Base-by-base conservation (phyloP, 1,284 basidiomycete genomes). In the Afroboletus lepidellus region DNA sequence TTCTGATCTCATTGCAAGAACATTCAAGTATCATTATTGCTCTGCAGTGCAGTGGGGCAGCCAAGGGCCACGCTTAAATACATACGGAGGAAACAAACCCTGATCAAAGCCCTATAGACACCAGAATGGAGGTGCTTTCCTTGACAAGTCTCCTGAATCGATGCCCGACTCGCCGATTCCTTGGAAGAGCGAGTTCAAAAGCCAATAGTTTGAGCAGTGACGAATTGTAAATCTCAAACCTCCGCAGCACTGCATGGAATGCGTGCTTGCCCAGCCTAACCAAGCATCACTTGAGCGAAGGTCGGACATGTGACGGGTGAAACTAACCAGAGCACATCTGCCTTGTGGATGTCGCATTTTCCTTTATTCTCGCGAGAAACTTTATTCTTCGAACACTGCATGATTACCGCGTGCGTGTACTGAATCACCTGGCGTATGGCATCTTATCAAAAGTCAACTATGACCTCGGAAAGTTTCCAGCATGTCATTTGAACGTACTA, bases 191-290 rank as follows among this genome's bases (percentile, higher is more conserved):
- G 39, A 87, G 66, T 50, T 85, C 79, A 39, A 76, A 74, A 15
- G 67, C 67, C n/a, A 90, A 70, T 46, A 44, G 65, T 51, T 66
- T 74, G 48, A 87, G 60, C 3, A 87, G 41, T 2, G 70, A 56
- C n/a, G 67, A 57, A 3, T 60, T 48, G 63, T 87, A 86, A 8
- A 66, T 66, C 16, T 77, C 72, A 23, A 79, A 74, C 58, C 84
- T 87, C 29, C 71, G 74, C 4, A 94, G 68, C 32, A 92, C 78
- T 12, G 77, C 72, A 57, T 83, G 75, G 64, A 94, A 91, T 2
- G 92, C 92, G 55, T 85, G 83, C 41, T 76, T 77, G 15, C 92
- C 91, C n/a, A 95, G 76, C 85, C 92, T 94, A 61, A n/a, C 23
- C 50, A 46, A 27, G 32, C 50, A 43, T 54, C 30, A 24, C 36